Evolutionary conservation across 768 basidiomycete genomes (phyloP).

Genomic region (Daedaleopsis sinensis): DNA sequence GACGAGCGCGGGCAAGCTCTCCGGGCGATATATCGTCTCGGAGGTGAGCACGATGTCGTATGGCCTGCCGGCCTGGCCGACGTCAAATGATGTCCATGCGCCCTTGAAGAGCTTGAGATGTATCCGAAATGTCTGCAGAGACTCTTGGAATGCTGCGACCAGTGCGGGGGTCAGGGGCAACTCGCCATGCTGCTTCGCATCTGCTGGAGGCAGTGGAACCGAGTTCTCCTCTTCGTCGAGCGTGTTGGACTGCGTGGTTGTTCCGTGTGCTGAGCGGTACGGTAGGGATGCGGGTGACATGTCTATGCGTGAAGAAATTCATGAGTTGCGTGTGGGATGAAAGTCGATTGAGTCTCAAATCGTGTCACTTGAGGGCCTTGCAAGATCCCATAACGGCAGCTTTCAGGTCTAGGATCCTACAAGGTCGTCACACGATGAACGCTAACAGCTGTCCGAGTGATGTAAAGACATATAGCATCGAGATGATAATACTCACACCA

Average conservation of each 20-base stretch:
- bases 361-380: too few relatives aligned
- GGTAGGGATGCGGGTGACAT: conserved; percentile 57
- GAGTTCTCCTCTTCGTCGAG: conserved; percentile 20
- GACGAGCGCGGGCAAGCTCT: conserved; percentile 65
- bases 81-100: conserved; percentile 68
- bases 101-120: conserved; percentile 78
- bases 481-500: conserved; percentile 67
- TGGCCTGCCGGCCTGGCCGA: conserved; percentile 29
- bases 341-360: too few relatives aligned
- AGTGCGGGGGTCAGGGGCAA: conserved; percentile 69
- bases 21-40: conserved; percentile 87
- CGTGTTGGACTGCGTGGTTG: conserved; percentile 33
- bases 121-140: conserved; percentile 58
- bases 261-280: conserved; percentile 41
- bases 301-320: conserved; percentile 43
- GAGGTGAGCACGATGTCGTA: conserved; percentile 85
- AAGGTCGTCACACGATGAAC: too few relatives aligned
- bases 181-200: conserved; percentile 50
- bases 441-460: too few relatives aligned
- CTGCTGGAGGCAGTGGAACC: conserved; percentile 31
- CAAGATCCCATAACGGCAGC: too few relatives aligned
- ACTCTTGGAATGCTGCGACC: conserved; percentile 61
- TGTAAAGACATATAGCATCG: too few relatives aligned
- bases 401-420: too few relatives aligned
- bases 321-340: not conserved